Evolutionary conservation across 2,329 filamentous ascomycete genomes (phyloP).

Genomic region (Teratosphaeria zuluensis): DNA sequence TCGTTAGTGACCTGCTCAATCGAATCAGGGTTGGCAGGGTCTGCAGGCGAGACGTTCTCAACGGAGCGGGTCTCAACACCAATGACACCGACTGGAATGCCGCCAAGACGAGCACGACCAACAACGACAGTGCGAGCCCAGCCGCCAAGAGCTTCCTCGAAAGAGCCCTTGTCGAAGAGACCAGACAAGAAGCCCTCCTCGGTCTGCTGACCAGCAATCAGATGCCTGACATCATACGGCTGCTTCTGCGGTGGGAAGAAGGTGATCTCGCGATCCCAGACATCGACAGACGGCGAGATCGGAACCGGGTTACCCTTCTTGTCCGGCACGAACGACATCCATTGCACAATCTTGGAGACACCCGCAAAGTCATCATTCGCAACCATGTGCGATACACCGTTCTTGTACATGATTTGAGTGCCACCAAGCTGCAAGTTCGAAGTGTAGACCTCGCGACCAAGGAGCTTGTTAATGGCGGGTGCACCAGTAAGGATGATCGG

Average conservation of each 20-base stretch:
- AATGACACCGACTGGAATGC: slow-evolving; percentile 97
- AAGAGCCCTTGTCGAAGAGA: slow-evolving; percentile 93
- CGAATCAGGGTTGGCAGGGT: slow-evolving; percentile 96
- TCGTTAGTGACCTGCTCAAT: slow-evolving; percentile 92
- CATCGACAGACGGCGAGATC: slow-evolving; percentile 75
- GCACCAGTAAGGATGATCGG: slow-evolving; percentile 98
- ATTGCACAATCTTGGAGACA: slow-evolving; percentile 94
- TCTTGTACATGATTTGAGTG: slow-evolving; percentile 99
- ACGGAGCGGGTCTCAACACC: slow-evolving; percentile 91
- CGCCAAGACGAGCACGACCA: slow-evolving; percentile 88
- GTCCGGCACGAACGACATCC: slow-evolving; percentile 95
- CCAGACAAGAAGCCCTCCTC: slow-evolving; percentile 79
- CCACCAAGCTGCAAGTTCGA: slow-evolving; percentile 98
- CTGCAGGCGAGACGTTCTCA: slow-evolving; percentile 92
- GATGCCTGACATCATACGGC: slow-evolving; percentile 84
- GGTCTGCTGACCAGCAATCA: slow-evolving; percentile 80
- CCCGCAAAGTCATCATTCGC: slow-evolving; percentile 95
- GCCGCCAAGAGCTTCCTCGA: slow-evolving; percentile 90
- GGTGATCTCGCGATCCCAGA: slow-evolving; percentile 85
- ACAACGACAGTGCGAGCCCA: slow-evolving; percentile 97
- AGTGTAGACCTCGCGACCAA: slow-evolving; percentile 96
- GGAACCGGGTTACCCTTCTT: slow-evolving; percentile 88
- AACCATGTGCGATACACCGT: slow-evolving; percentile 98
- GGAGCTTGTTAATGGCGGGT: slow-evolving; percentile 92
- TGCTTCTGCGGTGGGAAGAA: slow-evolving; percentile 75